Base-by-base conservation (phyloP, 805 yeast species). In the Lachancea sp. region DNA sequence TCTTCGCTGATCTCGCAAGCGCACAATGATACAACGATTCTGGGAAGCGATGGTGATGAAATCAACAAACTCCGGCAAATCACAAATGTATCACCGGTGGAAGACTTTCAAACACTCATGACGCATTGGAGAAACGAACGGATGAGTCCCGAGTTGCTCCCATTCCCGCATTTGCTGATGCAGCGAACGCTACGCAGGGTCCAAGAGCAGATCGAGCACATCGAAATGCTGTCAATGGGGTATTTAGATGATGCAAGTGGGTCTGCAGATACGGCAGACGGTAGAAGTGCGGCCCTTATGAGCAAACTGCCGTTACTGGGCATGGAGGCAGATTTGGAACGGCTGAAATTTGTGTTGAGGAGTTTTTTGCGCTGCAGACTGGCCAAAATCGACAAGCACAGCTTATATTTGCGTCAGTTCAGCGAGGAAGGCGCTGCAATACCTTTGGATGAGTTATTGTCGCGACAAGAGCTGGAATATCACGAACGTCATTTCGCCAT, bases 311-410 rank as follows among this genome's bases (percentile, higher is more conserved):
- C 85, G 47, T 69, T 90, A 38, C 78, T 93, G 69, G 77, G 95
- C 19, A 81, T 91, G 54, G 99, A 93, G 59, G 83, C 95, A 12
- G 98, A 93, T 54, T 73, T 93, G 19, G 98, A 93, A 56, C 69
- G 99, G 46, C 77, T 88, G 26, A 87, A 82, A 55, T 93, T 82
- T 60, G 64, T 91, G 30, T 71, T 90, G n/a, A 68, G 97, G 42
- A 75, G 87, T 12, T 91, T 88, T 60, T 69, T 90, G 29, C 73
- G 99, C 49, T 76, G 91, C 6, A 71, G 99, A 47, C 63, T 89
- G 45, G 67, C 70, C 49, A 90, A 85, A 63, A 77, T 93, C 39
- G 96, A 89, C 66, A 74, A 72, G 50, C 81, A 68, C 62, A 72
- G 87, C 20, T 67, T 85, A 3, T 79, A 69, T 56, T 78, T 87